Conservation (phyloP, 2,329 filamentous ascomycete species). For the Apiospora hydei region DNA sequence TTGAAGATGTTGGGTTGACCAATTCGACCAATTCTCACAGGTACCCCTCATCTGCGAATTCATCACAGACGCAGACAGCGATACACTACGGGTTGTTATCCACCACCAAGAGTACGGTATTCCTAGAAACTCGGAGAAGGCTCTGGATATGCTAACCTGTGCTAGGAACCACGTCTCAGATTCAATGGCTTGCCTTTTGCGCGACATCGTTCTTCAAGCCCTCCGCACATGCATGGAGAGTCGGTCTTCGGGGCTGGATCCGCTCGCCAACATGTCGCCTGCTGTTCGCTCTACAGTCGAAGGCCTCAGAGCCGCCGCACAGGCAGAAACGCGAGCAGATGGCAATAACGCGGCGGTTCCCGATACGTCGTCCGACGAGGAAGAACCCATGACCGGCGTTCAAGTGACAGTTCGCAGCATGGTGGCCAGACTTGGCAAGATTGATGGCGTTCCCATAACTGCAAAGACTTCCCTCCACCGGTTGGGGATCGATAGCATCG, state of each 20-base stretch:
- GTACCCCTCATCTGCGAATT: slow-evolving; percentile 81
- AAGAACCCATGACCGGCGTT: slow-evolving; percentile 36
- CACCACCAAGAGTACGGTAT: slow-evolving; percentile 64
- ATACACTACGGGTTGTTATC: slow-evolving; percentile 65
- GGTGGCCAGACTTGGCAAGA: slow-evolving; percentile 65
- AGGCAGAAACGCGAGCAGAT: neutral
- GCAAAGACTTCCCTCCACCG: slow-evolving; percentile 79
- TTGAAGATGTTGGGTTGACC: neutral
- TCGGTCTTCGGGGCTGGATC: slow-evolving; percentile 39
- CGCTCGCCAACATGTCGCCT: slow-evolving; percentile 33
- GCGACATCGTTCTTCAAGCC: slow-evolving; percentile 33
- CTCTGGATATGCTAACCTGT: slow-evolving; percentile 24
- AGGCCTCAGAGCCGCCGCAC: neutral
- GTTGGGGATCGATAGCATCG: slow-evolving; percentile 92
- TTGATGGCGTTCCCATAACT: slow-evolving; percentile 57
- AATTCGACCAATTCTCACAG: slow-evolving; percentile 34
- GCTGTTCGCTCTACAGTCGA: neutral
- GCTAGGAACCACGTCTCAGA: slow-evolving; percentile 36
- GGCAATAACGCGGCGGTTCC: neutral
- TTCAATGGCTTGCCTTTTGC: slow-evolving; percentile 26
- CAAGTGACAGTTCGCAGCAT: slow-evolving; percentile 63
- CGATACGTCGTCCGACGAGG: slow-evolving; percentile 21
- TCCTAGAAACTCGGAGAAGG: neutral
- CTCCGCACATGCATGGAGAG: slow-evolving; percentile 38
- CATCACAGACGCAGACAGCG: slow-evolving; percentile 58